phyloP scores from a whole-genome alignment of 202 grass and related monocot species.

The Brachypodium distachyon region DNA sequence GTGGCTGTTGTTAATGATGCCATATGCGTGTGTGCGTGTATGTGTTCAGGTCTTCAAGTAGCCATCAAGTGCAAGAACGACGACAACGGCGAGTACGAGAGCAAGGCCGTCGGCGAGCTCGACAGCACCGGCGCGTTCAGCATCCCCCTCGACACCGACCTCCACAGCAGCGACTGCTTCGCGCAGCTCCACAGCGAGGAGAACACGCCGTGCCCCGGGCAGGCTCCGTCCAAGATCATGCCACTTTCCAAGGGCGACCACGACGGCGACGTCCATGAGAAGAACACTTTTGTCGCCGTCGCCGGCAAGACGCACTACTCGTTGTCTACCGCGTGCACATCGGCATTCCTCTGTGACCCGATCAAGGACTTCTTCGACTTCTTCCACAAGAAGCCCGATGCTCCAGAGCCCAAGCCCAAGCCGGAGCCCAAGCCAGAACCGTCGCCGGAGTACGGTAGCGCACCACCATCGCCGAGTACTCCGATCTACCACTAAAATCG shows the following conservation, averaged over 20 bases:
- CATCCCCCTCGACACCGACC: not conserved
- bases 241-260: not conserved
- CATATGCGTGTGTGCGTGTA: too few species aligned
- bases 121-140: slow-evolving; percentile 14
- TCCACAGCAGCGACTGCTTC: not conserved
- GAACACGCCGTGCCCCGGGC: not conserved
- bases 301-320: not conserved
- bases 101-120: slow-evolving; percentile 7
- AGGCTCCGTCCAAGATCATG: not conserved
- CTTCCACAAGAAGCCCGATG: not conserved
- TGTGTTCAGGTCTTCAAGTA: slow-evolving; percentile 11
- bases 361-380: not conserved
- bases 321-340: slow-evolving; percentile 12
- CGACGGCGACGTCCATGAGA: not conserved
- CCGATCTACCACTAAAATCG: not conserved
- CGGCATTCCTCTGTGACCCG: slow-evolving; percentile 1
- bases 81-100: slow-evolving; percentile 12
- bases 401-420: too few species aligned
- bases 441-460: not conserved
- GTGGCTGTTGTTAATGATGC: too few species aligned
- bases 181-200: not conserved
- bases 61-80: too few species aligned
- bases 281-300: not conserved
- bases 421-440: too few species aligned
- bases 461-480: not conserved